Evolutionary conservation across 1,284 basidiomycete genomes (phyloP).

Genomic region (Quambalaria eucalypti): DNA sequence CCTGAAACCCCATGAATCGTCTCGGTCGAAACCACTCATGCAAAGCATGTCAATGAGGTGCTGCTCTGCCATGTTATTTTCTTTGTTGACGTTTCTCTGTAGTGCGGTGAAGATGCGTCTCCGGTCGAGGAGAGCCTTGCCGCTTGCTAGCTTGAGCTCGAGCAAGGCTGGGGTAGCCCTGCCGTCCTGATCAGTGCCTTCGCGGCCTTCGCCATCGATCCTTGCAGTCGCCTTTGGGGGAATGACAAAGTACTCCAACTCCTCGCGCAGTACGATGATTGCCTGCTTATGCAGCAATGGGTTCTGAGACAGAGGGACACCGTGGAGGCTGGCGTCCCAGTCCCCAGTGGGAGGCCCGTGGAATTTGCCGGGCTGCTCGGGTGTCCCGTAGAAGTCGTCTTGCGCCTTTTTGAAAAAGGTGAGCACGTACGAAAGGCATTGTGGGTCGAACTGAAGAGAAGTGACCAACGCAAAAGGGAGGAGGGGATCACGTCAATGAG

Average conservation of each 20-base stretch:
- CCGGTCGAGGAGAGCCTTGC: constrained; percentile 76
- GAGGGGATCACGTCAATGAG: neutral
- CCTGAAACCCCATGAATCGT: constrained; percentile 94
- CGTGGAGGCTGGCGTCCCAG: neutral
- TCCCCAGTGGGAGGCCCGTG: constrained; percentile 51
- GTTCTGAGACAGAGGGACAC: neutral
- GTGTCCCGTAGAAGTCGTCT: constrained; percentile 82
- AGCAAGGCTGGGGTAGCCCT: constrained; percentile 60
- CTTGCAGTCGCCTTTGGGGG: constrained; percentile 49
- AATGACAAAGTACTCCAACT: constrained; percentile 96
- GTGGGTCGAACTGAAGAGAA: constrained; percentile 85
- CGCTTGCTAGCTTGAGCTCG: constrained; percentile 51
- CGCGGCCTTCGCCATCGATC: constrained; percentile 51
- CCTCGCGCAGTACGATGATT: constrained; percentile 94
- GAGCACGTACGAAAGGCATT: constrained; percentile 87
- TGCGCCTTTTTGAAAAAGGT: constrained; percentile 81
- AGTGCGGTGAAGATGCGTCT: constrained; percentile 92
- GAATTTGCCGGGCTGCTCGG: constrained; percentile 65
- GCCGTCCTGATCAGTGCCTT: constrained; percentile 47
- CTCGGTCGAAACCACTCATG: constrained; percentile 95
- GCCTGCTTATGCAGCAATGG: constrained; percentile 92
- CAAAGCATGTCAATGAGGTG: constrained; percentile 99
- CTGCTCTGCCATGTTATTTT: constrained; percentile 97
- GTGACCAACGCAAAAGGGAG: constrained; percentile 50
- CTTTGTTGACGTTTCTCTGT: constrained; percentile 97